Conservation (phyloP, 177 flowering plant species). For the Vitis hybrid region DNA sequence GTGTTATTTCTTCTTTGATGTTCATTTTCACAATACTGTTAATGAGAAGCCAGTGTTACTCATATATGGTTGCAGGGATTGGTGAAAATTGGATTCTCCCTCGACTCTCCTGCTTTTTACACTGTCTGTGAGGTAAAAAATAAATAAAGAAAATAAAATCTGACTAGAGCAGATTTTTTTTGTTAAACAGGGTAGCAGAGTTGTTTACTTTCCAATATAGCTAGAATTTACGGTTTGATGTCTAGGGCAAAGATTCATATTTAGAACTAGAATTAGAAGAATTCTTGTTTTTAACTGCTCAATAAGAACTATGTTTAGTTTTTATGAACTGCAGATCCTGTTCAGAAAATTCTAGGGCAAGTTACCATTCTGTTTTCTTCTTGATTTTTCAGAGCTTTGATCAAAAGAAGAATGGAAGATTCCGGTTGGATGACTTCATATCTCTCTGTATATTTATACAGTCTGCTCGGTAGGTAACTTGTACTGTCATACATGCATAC, state of each 20-base stretch:
- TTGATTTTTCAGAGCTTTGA: conserved; percentile 72
- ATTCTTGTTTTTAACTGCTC: too few species aligned
- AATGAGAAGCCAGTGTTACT: too few species aligned
- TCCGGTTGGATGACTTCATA: conserved; percentile 74
- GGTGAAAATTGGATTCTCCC: conserved; percentile 67
- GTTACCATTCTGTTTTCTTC: background rate
- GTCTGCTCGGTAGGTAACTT: conserved; percentile 61
- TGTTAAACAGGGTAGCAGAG: too few species aligned
- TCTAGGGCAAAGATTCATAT: too few species aligned
- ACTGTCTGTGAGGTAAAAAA: conserved; percentile 74
- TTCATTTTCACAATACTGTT: background rate
- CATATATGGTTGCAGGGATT: conserved; percentile 44
- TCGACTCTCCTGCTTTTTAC: conserved; percentile 84
- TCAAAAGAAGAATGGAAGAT: conserved; percentile 60
- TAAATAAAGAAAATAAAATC: background rate
- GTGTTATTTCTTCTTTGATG: background rate
- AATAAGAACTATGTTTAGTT: too few species aligned
- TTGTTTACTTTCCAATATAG: too few species aligned
- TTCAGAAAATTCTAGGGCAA: background rate
- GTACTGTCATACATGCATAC: background rate
- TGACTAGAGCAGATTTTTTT: too few species aligned
- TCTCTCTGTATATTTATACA: conserved; percentile 78
- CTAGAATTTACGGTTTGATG: too few species aligned
- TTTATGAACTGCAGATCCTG: too few species aligned
- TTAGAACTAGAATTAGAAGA: too few species aligned